Percentiles rank a stretch among this genome's conserved stretches.
Conservation (phyloP, 306 rosid genomes). For the Hippophae tibetana region DNA sequence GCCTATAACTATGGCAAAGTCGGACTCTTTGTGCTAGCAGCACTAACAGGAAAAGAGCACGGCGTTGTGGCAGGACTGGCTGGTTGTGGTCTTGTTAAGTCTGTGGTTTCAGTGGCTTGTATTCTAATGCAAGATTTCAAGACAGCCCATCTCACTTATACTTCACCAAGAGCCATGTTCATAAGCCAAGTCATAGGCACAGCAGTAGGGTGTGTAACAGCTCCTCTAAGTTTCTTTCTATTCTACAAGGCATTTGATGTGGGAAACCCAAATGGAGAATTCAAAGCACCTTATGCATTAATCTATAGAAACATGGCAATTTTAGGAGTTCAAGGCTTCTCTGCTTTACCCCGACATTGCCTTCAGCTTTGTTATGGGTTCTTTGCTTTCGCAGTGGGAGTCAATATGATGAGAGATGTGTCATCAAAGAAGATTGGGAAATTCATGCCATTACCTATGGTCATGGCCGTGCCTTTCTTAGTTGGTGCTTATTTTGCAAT, state of each 20-base stretch:
- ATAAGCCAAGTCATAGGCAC: conserved; percentile 66
- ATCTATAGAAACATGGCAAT: conserved; percentile 54
- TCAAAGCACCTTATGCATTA: conserved; percentile 87
- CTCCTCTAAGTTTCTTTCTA: conserved; percentile 79
- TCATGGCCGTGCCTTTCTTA: conserved; percentile 83
- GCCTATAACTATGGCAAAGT: conserved; percentile 91
- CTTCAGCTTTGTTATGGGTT: conserved; percentile 54
- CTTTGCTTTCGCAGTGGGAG: conserved; percentile 31
- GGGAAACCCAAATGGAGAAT: conserved; percentile 71
- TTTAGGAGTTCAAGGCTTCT: conserved; percentile 47
- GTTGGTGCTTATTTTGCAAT: conserved; percentile 88
- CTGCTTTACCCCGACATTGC: conserved; percentile 77
- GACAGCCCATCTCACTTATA: conserved; percentile 69
- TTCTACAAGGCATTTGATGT: conserved; percentile 61
- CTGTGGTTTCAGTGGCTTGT: conserved; percentile 66
- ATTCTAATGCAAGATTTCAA: conserved; percentile 87
- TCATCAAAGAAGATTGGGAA: conserved; percentile 57
- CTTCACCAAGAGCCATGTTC: conserved; percentile 94
- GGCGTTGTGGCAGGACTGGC: conserved; percentile 54
- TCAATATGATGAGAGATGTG: conserved; percentile 35
- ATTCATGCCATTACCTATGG: conserved; percentile 91
- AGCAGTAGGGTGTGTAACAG: conserved; percentile 53
- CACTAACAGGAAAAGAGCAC: conserved; percentile 33
- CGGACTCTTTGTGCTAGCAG: conserved; percentile 67
- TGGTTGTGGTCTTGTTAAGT: conserved; percentile 71